Percentiles rank a stretch among this genome's conserved stretches.
Conservation (phyloP, 768 basidiomycete species). For the Dentipellis fragilis region DNA sequence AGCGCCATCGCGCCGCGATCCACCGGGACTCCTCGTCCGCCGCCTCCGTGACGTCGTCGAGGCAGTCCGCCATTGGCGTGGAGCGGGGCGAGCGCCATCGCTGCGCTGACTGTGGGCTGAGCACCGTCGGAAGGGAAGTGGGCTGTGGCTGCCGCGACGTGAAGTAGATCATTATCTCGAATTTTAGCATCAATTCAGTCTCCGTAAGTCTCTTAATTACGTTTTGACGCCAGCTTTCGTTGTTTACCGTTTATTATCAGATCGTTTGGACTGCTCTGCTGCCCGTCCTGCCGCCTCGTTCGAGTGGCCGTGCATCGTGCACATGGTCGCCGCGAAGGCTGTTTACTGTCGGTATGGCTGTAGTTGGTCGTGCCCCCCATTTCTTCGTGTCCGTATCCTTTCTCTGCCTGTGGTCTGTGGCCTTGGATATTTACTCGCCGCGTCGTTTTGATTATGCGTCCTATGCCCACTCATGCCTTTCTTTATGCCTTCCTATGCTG, state of each 20-base stretch:
- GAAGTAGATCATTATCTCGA: constrained; percentile 32
- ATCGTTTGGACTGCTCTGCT: neutral
- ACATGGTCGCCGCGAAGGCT: constrained; percentile 17
- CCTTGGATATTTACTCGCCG: neutral
- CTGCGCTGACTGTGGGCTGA: constrained; percentile 19
- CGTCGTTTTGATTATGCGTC: neutral
- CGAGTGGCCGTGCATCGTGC: constrained; percentile 11
- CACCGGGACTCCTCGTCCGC: constrained; percentile 30
- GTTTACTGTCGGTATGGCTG: constrained; percentile 13
- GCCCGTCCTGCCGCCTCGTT: constrained; percentile 14
- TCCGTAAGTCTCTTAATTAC: neutral
- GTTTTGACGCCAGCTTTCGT: neutral
- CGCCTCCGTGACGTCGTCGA: constrained; percentile 14
- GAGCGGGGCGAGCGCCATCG: constrained; percentile 7
- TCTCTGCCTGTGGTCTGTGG: neutral
- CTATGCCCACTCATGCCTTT: neutral
- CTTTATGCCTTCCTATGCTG: neutral
- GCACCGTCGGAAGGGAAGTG: constrained; percentile 14
- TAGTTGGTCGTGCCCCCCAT: constrained; percentile 1
- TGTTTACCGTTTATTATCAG: neutral
- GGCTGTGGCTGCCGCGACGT: constrained; percentile 42
- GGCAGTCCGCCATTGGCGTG: constrained; percentile 9
- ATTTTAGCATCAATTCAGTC: neutral
- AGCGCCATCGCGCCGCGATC: constrained; percentile 80
- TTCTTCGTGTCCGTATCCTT: neutral